A percentile compares a stretch with the other conserved stretches of the same genome.
Conservation (phyloP, 306 rosid species). For the Sicyos edulis region DNA sequence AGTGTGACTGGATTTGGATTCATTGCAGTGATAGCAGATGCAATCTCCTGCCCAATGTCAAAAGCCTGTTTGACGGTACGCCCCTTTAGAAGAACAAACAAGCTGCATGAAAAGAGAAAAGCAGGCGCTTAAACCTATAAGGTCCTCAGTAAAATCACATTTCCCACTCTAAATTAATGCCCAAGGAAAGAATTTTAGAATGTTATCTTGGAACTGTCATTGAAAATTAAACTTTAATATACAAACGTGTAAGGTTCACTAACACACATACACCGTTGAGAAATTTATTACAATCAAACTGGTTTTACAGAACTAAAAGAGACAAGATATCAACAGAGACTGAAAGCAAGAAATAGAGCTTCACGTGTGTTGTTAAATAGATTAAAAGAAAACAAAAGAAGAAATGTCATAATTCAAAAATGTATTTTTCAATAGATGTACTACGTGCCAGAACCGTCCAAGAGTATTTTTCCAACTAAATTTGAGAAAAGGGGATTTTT, state of each 20-base stretch:
- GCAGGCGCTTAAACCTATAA: background rate
- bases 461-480: background rate
- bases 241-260: background rate
- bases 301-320: background rate
- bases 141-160: background rate
- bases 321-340: background rate
- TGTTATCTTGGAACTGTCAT: background rate
- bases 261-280: background rate
- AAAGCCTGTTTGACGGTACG: conserved; percentile 63
- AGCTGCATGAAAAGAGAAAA: conserved; percentile 43
- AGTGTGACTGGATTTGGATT: conserved; percentile 87
- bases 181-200: background rate
- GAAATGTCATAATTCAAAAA: background rate
- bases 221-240: background rate
- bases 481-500: background rate
- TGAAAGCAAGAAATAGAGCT: background rate
- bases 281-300: background rate
- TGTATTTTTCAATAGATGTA: background rate
- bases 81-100: conserved; percentile 95
- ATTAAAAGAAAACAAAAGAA: background rate
- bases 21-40: conserved; percentile 76
- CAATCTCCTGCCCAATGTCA: conserved; percentile 83
- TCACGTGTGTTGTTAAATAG: background rate
- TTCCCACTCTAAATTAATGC: background rate
- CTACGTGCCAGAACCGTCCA: background rate